phyloP scores from a whole-genome alignment of 2,329 filamentous ascomycete genomes.

The Aaosphaeria pasadenensis region DNA sequence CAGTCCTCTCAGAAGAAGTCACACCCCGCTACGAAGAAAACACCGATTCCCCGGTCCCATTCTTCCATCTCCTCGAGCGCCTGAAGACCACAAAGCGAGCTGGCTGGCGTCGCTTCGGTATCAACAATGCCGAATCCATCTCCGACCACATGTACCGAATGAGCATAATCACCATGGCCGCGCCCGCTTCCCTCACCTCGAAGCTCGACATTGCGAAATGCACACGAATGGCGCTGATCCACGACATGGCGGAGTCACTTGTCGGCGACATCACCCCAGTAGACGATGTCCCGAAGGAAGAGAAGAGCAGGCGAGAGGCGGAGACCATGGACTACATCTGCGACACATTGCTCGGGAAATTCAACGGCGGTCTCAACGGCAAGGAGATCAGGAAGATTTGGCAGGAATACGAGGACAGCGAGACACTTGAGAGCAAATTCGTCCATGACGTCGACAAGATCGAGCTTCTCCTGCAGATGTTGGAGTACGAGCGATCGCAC shows the following conservation, averaged over 20 bases:
- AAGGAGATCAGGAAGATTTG: slow-evolving; percentile 74
- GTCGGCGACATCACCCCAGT: slow-evolving; percentile 97
- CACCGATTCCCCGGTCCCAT: slow-evolving; percentile 74
- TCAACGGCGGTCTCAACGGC: slow-evolving; percentile 69
- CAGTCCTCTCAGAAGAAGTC: slow-evolving; percentile 64
- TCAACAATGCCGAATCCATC: slow-evolving; percentile 78
- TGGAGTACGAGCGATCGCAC: slow-evolving; percentile 83
- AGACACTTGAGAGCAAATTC: slow-evolving; percentile 80
- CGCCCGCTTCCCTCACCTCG: slow-evolving; percentile 68
- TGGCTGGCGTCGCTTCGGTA: slow-evolving; percentile 88
- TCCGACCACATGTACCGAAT: slow-evolving; percentile 99
- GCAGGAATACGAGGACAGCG: slow-evolving; percentile 90
- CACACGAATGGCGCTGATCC: slow-evolving; percentile 91
- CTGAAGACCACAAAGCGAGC: slow-evolving; percentile 96
- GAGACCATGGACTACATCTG: slow-evolving; percentile 92
- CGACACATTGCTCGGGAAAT: slow-evolving; percentile 66
- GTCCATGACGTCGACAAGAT: slow-evolving; percentile 98
- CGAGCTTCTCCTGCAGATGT: slow-evolving; percentile 90
- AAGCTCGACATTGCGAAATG: slow-evolving; percentile 77
- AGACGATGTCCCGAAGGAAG: slow-evolving; percentile 77
- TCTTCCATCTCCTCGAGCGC: slow-evolving; percentile 91
- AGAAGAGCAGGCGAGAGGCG: slow-evolving; percentile 85
- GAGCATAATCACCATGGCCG: slow-evolving; percentile 92
- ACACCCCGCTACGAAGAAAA: slow-evolving; percentile 53
- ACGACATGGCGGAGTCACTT: slow-evolving; percentile 95